Evolutionary conservation across 1,284 basidiomycete species (phyloP), one percentile per base, ranked within the genome.

Genomic region (Phylloboletellus chloephorus): DNA sequence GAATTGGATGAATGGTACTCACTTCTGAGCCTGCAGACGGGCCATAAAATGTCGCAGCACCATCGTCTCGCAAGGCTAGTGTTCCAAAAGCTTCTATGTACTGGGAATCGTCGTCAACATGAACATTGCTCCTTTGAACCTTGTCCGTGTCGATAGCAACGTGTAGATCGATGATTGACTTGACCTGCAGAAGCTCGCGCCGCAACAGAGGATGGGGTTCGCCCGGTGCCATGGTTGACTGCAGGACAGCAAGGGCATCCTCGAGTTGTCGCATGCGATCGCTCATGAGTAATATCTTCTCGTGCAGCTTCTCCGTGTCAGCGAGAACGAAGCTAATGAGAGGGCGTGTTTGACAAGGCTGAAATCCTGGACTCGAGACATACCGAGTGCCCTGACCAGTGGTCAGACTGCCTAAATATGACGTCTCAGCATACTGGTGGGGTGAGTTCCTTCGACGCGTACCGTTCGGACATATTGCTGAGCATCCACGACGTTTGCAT

Each of bases 331-430:
- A 86, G 38, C 83, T 83, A 42, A 5, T 13, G 34, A 17, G 3
- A 37, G 21, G 12, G 0, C 1, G 11, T 12, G 17, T 43, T 35
- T 48, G 11, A 37, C 33, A 21, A 24, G 4, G 36, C n/a, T n/a
- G 2, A 10, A 7, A 20, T 29, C 31, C 21, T 28, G 15, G 4
- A 13, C 15, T 19, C 25, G 8, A 43, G 22, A 45, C 52, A 29
- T 54, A 81, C 80, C 82, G 71, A 33, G 82, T 86, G n/a, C 82
- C 83, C 54, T 84, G 78, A 11, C 82, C 82, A 6, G 79, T 81
- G 7, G 76, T 73, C 30, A 82, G 66, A 52, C 74, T 78, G 13
- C 65, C 65, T 69, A 25, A n/a, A 13, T 4, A 26, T 2, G 26
- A 31, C 5, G 13, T 15, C 23, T 49, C 13, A 37, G 32, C 17